These are phyloP conservation scores for Exidia glandulosa DNA, from an alignment of 768 basidiomycete genomes.

Conservation along the genomic window DNA sequence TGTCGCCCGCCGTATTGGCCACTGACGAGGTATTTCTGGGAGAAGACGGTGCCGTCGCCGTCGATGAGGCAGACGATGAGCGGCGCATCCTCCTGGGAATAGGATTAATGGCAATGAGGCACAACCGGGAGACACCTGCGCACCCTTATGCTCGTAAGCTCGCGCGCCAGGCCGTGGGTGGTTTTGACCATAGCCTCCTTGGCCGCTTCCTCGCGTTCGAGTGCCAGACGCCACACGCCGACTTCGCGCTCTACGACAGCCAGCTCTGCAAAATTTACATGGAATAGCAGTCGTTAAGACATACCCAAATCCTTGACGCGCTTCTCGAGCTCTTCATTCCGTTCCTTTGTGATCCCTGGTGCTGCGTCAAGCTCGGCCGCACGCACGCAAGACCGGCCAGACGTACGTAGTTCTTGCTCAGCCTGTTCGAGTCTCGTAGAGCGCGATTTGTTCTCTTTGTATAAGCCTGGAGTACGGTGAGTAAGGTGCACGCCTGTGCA, in stretches of 20 bases:
- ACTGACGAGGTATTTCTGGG: slow-evolving; percentile 36
- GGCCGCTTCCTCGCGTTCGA: background rate
- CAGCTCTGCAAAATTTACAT: too few relatives aligned
- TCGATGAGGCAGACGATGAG: slow-evolving; percentile 55
- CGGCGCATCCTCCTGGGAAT: slow-evolving; percentile 43
- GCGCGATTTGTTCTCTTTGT: too few relatives aligned
- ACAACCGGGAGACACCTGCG: background rate
- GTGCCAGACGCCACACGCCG: background rate
- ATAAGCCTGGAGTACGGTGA: too few relatives aligned
- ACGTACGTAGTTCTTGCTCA: too few relatives aligned
- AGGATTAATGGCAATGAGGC: background rate
- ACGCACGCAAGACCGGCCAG: too few relatives aligned
- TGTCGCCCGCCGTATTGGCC: slow-evolving; percentile 48
- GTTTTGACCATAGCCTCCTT: background rate
- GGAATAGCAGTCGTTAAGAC: too few relatives aligned
- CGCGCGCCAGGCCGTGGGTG: background rate
- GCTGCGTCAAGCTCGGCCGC: too few relatives aligned
- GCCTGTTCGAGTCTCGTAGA: too few relatives aligned
- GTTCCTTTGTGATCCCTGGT: too few relatives aligned
- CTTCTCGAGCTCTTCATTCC: too few relatives aligned
- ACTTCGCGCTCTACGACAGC: background rate
- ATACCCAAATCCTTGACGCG: too few relatives aligned
- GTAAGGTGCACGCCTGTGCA: too few relatives aligned
- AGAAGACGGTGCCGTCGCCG: slow-evolving; percentile 54
- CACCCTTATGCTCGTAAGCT: background rate